These are phyloP conservation scores for Solanum bulbocastanum DNA, from an alignment of 257 asterid genomes.

Conservation along the genomic window DNA sequence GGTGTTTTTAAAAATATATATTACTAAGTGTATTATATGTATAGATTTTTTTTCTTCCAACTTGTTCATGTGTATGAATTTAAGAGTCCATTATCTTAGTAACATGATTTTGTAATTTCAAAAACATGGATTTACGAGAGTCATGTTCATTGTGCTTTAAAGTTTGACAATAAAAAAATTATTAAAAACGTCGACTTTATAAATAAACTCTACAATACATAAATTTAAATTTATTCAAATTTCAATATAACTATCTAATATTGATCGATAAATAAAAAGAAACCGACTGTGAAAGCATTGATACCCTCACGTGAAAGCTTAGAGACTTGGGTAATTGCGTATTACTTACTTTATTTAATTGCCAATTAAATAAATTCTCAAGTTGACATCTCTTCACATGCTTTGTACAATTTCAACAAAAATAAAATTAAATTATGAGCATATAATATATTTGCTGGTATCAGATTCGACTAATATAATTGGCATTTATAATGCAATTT, in stretches of 20 bases:
- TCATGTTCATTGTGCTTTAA: neutral
- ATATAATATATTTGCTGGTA: neutral
- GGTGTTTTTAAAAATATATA: neutral
- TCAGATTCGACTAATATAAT: neutral
- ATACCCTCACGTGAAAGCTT: slow-evolving; percentile 12
- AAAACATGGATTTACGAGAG: neutral
- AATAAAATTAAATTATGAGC: neutral
- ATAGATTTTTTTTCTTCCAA: neutral
- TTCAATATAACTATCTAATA: rapidly evolving
- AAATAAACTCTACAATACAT: rapidly evolving
- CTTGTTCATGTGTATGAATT: neutral
- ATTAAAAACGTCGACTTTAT: rapidly evolving
- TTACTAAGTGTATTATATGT: neutral
- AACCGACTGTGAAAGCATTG: neutral
- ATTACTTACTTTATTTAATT: neutral
- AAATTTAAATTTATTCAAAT: neutral
- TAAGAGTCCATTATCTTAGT: neutral
- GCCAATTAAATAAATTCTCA: slow-evolving; percentile 10
- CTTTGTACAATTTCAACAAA: neutral
- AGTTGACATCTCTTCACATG: slow-evolving; percentile 35
- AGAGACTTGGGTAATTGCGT: slow-evolving; percentile 3
- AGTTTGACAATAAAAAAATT: neutral
- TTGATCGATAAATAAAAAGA: rapidly evolving
- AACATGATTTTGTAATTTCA: neutral
- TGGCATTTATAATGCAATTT: neutral